Base-by-base conservation (phyloP, 2,329 filamentous ascomycete genomes). In the Aspergillus chevalieri region DNA sequence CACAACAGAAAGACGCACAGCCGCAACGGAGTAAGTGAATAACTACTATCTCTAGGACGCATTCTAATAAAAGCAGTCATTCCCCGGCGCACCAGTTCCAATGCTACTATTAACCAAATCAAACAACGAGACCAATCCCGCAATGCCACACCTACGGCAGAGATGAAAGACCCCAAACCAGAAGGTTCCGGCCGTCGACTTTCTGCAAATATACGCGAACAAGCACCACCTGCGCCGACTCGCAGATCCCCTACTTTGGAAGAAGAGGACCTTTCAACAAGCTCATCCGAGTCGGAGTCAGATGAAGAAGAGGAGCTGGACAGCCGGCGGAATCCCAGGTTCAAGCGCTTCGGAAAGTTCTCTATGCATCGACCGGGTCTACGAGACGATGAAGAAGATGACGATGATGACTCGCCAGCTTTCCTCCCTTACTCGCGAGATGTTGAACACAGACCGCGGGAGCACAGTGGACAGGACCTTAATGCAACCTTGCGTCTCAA, bases 401-500 rank as follows among this genome's bases (percentile, higher is more conserved):
- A 73, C 10, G 73, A 75, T 26, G 73, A 75, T 33, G 73, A 75
- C 17, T 64, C 72, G 0, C 73, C 73, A 0, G 71, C 74, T 2
- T 77, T 77, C 49, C 62, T 76, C 1, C 73, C 74, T 1, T 58
- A 75, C 17, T 56, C 61, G 4, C 59, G 62, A 2, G 60, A 62
- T 3, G 44, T 49, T 2, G 56, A 51, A 14, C 50, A 52, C 9
- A 17, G 51, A 9, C 49, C 56, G 2, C 55, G 52, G 14, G 61
- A 64, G 6, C 53, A 54, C 3, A 54, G 58, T 2, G 59, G 48
- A 4, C 64, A 65, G 49, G 69, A 72, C 47, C 67, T 73, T 1
- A 68, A 65, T 45, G 66, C 68, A 26, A 76, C 74, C 1, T 59
- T 76, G 10, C 70, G 70, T 24, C 59, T 70, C 33, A 63, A 67